phyloP scores from a whole-genome alignment of 1,284 basidiomycete species.

The Trichosporon sp. region DNA sequence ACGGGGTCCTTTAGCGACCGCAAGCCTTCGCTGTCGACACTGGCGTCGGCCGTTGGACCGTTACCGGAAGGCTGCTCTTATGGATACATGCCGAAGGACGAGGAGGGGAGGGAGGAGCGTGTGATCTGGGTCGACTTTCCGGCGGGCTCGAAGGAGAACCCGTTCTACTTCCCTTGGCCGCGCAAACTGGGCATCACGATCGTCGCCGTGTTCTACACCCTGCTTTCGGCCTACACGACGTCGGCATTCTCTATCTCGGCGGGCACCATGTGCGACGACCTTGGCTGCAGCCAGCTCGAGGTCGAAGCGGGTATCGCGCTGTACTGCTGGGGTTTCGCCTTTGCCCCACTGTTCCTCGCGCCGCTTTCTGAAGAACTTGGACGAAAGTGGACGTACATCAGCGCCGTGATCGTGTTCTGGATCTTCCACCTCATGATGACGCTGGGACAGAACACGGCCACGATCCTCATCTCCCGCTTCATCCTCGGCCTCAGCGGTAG shows the following conservation, averaged over 20 bases:
- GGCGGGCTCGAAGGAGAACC: constrained; percentile 62
- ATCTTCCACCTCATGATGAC: constrained; percentile 61
- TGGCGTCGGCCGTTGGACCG: constrained; percentile 10
- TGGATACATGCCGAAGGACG: constrained; percentile 25
- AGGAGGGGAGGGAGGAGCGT: constrained; percentile 3
- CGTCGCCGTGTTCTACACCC: constrained; percentile 64
- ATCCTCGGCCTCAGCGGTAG: constrained; percentile 66
- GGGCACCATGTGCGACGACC: constrained; percentile 66
- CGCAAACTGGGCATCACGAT: constrained; percentile 66
- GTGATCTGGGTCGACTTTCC: constrained; percentile 65
- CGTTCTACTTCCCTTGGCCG: constrained; percentile 60
- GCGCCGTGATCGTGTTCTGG: constrained; percentile 63
- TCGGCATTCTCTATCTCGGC: constrained; percentile 65
- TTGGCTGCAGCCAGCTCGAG: constrained; percentile 64
- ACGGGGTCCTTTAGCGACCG: constrained; percentile 3
- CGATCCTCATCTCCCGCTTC: constrained; percentile 69
- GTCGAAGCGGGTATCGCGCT: constrained; percentile 66
- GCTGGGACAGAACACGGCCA: constrained; percentile 64
- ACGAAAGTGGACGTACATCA: constrained; percentile 68
- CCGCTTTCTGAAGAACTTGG: constrained; percentile 79
- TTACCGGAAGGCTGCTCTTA: constrained; percentile 27
- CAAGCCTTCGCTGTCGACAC: constrained; percentile 19
- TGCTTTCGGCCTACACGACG: constrained; percentile 61
- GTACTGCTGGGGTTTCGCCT: constrained; percentile 60
- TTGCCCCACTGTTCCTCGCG: constrained; percentile 67